A percentile compares a stretch with the other conserved stretches of the same genome.
These are phyloP conservation scores for Aspergillus cristatus DNA, from an alignment of 495 filamentous ascomycete genomes.

Conservation along the genomic window DNA sequence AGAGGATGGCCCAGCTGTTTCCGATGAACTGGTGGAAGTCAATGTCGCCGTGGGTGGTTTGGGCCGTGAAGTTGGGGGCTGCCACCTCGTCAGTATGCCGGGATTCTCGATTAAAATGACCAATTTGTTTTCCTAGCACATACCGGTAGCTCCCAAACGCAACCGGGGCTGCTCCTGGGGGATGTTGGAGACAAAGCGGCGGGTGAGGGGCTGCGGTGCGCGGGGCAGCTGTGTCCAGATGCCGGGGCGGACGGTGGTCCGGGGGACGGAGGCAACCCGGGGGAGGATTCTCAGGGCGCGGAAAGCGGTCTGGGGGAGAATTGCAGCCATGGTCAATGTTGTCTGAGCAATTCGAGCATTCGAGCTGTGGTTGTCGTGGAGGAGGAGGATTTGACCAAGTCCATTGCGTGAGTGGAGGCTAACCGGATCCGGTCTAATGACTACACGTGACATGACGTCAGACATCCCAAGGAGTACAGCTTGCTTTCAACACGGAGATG, in stretches of 20 bases:
- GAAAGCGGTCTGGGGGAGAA: constrained; percentile 19
- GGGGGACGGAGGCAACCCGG: constrained; percentile 16
- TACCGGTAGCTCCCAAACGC: constrained; percentile 47
- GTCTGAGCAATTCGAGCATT: too few species aligned
- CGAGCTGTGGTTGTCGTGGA: too few species aligned
- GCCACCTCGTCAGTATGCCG: too few species aligned
- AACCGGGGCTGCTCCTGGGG: constrained; percentile 49
- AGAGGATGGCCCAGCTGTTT: constrained; percentile 55
- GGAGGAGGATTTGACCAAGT: too few species aligned
- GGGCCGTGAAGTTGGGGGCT: constrained; percentile 55
- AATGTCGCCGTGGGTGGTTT: constrained; percentile 58
- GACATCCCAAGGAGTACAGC: too few species aligned
- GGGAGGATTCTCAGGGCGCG: constrained; percentile 19
- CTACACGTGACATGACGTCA: too few species aligned
- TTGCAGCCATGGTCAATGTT: constrained; percentile 22
- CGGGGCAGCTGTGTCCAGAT: constrained; percentile 15
- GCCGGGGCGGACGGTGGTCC: constrained; percentile 4
- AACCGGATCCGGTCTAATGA: too few species aligned
- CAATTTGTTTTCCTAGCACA: neutral
- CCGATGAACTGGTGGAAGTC: constrained; percentile 55
- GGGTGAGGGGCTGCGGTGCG: constrained; percentile 20
- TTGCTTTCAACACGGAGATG: too few species aligned
- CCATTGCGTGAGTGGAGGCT: too few species aligned
- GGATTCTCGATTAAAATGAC: too few species aligned
- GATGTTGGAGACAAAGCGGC: constrained; percentile 23